Evolutionary conservation across 768 basidiomycete species (phyloP).

Genomic region (Suillus weaverae): DNA sequence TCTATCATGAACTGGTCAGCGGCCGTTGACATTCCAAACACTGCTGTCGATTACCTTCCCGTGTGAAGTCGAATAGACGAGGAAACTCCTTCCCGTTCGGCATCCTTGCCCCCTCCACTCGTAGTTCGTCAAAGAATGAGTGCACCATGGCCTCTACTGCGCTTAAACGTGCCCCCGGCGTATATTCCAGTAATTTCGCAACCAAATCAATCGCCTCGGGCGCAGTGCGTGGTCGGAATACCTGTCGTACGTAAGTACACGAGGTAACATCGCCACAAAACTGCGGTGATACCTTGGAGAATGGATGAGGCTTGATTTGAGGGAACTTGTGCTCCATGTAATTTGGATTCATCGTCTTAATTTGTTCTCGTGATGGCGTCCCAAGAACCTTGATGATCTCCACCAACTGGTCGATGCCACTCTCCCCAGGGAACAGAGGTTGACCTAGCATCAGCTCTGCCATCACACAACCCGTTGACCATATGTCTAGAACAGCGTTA

Average conservation of each 20-base stretch:
- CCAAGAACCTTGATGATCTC: slow-evolving; percentile 99
- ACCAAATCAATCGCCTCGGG: slow-evolving; percentile 96
- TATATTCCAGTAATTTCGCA: slow-evolving; percentile 94
- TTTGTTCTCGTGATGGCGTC: slow-evolving; percentile 97
- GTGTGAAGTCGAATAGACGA: slow-evolving; percentile 90
- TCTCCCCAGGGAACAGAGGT: slow-evolving; percentile 98
- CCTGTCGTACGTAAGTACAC: slow-evolving; percentile 46
- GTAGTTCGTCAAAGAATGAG: slow-evolving; percentile 96
- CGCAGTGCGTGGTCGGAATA: slow-evolving; percentile 96
- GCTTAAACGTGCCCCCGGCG: slow-evolving; percentile 89
- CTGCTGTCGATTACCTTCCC: slow-evolving; percentile 70
- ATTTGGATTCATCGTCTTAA: slow-evolving; percentile 99
- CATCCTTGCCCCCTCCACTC: slow-evolving; percentile 88
- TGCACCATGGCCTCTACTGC: slow-evolving; percentile 91
- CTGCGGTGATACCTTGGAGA: slow-evolving; percentile 76
- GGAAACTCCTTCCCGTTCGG: slow-evolving; percentile 98
- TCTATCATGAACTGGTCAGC: slow-evolving; percentile 49
- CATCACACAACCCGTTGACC: slow-evolving; percentile 99
- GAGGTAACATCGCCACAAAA: slow-evolving; percentile 7
- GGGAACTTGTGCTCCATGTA: slow-evolving; percentile 99
- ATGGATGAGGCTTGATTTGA: slow-evolving; percentile 99
- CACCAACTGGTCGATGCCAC: slow-evolving; percentile 97
- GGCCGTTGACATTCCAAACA: neutral
- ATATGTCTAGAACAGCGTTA: slow-evolving; percentile 68
- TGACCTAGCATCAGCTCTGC: slow-evolving; percentile 99